A percentile compares a stretch with the other conserved stretches of the same genome.
Conservation (phyloP, 805 yeast species). For the Tetrapisispora namnaoensis region DNA sequence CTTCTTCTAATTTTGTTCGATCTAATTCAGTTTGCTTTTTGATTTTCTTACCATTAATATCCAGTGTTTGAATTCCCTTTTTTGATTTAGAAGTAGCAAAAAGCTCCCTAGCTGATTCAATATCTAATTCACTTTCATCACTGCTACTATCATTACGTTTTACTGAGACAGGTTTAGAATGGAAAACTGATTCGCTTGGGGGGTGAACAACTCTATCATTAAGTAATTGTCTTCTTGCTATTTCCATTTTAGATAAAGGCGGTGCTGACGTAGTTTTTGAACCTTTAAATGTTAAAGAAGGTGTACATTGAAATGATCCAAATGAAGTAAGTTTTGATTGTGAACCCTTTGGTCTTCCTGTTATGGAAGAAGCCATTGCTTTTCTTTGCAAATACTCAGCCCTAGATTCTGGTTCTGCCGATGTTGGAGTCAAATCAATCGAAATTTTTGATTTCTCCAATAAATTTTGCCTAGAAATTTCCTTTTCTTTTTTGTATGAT, state of each 20-base stretch:
- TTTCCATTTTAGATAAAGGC: slow-evolving; percentile 31
- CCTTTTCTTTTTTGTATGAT: slow-evolving; percentile 27
- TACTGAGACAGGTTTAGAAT: slow-evolving; percentile 28
- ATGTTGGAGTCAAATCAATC: slow-evolving; percentile 5
- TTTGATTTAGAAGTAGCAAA: slow-evolving; percentile 27
- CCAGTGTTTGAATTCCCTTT: slow-evolving; percentile 30
- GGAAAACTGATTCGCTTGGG: slow-evolving; percentile 42
- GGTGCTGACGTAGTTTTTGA: slow-evolving; percentile 13
- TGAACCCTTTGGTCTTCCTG: slow-evolving; percentile 22
- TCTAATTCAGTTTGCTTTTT: slow-evolving; percentile 33
- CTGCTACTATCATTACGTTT: slow-evolving; percentile 24
- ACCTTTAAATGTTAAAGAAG: slow-evolving; percentile 15
- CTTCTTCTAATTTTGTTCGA: slow-evolving; percentile 50
- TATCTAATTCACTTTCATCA: slow-evolving; percentile 34
- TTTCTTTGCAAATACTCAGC: slow-evolving; percentile 28
- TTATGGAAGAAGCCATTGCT: slow-evolving; percentile 22
- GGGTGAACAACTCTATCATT: slow-evolving; percentile 34
- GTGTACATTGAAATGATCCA: slow-evolving; percentile 28
- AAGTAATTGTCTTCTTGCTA: slow-evolving; percentile 28
- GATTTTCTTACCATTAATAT: slow-evolving; percentile 33
- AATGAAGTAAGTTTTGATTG: slow-evolving; percentile 33
- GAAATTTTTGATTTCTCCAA: slow-evolving; percentile 7
- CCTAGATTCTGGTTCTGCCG: slow-evolving; percentile 14
- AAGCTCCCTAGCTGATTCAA: slow-evolving; percentile 29
- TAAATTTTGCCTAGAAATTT: slow-evolving; percentile 5